Evolutionary conservation across 1,284 basidiomycete species (phyloP).

Genomic region (Sparassis latifolia): DNA sequence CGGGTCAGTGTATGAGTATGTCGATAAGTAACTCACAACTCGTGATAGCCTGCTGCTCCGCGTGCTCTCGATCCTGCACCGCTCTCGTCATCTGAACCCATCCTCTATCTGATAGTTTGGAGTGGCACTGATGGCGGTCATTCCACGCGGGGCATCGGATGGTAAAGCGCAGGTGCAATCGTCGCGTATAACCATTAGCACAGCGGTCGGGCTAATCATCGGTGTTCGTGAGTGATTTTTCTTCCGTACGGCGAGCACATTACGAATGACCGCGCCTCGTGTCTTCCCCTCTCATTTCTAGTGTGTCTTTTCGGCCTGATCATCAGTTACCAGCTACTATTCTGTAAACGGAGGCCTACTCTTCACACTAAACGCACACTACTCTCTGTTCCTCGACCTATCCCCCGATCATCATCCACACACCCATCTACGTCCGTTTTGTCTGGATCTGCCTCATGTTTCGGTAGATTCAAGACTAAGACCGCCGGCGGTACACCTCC

Average conservation of each 20-base stretch:
- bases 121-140: background rate
- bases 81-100: too few species aligned
- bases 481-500: too few species aligned
- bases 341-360: conserved; percentile 5
- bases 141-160: background rate
- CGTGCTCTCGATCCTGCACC: too few species aligned
- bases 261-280: background rate
- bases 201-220: conserved; percentile 4
- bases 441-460: background rate
- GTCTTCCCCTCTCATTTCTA: background rate
- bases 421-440: background rate
- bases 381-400: conserved; percentile 7
- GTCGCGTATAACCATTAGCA: conserved; percentile 2
- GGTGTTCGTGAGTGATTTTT: conserved; percentile 5
- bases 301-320: conserved; percentile 18
- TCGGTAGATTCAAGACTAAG: background rate
- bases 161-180: background rate
- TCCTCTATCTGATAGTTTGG: too few species aligned
- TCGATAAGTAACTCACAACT: too few species aligned
- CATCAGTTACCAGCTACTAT: conserved; percentile 22
- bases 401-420: background rate
- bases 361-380: background rate
- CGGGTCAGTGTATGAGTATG: too few species aligned
- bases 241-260: background rate
- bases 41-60: too few species aligned